A percentile compares a stretch with the other conserved stretches of the same genome.
Conservation (phyloP, 495 filamentous ascomycete genomes). For the Xylaria acuta region DNA sequence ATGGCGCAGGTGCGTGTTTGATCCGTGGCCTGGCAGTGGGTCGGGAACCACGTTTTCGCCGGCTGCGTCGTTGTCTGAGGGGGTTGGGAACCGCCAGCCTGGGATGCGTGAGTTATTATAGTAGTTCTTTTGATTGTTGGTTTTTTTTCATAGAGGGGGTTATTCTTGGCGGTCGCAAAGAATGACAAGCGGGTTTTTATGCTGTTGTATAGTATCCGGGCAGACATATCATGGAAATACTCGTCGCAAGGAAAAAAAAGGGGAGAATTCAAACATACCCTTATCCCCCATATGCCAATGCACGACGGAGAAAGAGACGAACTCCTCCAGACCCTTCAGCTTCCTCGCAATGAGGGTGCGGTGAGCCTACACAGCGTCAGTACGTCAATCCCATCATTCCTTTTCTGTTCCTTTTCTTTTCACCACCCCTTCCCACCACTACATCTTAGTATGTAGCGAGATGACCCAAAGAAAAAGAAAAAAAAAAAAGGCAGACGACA, state of each 20-base stretch:
- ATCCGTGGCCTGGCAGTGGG: conserved; percentile 68
- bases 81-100: conserved; percentile 84
- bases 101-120: conserved; percentile 21
- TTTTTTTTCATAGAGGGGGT: no score
- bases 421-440: background rate
- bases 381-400: background rate
- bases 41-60: conserved; percentile 59
- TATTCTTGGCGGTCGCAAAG: no score
- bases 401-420: background rate
- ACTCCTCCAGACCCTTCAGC: conserved; percentile 79
- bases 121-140: background rate
- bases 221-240: background rate
- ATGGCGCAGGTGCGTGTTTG: conserved; percentile 61
- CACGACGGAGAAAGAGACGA: conserved; percentile 72
- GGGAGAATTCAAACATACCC: conserved; percentile 33
- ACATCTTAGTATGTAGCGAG: background rate
- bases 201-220: background rate
- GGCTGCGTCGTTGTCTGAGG: conserved; percentile 64
- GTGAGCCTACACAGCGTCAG: conserved; percentile 58
- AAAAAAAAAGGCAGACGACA: background rate
- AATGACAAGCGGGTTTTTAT: background rate
- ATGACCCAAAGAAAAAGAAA: background rate
- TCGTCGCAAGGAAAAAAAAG: background rate
- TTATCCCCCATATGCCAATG: conserved; percentile 69
- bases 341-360: conserved; percentile 75